Conservation (phyloP, 2,329 filamentous ascomycete species). For the Tolypocladium tropicale region DNA sequence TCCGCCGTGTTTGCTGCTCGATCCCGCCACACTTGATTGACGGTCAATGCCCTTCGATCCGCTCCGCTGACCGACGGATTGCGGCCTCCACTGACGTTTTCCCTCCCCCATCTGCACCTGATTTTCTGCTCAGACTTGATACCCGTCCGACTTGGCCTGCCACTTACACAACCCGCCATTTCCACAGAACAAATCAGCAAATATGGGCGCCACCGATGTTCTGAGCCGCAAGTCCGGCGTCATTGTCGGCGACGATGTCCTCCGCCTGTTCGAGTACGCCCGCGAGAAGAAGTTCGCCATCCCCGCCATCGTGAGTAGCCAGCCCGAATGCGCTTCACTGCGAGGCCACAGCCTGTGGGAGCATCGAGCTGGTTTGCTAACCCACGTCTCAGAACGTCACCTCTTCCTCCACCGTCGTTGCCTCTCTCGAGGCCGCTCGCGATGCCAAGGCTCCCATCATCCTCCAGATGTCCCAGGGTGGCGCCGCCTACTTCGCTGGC, state of each 20-base stretch:
- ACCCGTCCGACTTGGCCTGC: background rate
- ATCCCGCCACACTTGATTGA: background rate
- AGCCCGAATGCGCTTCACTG: background rate
- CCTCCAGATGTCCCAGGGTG: slow-evolving; percentile 88
- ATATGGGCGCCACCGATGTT: slow-evolving; percentile 28
- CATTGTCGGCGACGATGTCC: slow-evolving; percentile 44
- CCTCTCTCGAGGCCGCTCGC: slow-evolving; percentile 86
- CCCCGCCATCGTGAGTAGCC: slow-evolving; percentile 52
- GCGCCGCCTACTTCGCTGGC: slow-evolving; percentile 85
- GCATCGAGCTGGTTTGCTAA: background rate
- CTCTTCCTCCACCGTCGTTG: slow-evolving; percentile 69
- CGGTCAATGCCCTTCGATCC: background rate
- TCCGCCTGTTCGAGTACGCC: slow-evolving; percentile 75
- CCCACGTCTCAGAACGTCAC: slow-evolving; percentile 59
- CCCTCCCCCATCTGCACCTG: background rate
- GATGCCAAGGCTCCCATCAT: slow-evolving; percentile 87
- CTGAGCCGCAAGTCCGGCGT: slow-evolving; percentile 43
- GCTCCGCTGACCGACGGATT: background rate
- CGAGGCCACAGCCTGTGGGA: background rate
- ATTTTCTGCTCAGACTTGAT: background rate
- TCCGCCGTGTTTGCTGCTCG: background rate
- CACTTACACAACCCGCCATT: slow-evolving; percentile 2
- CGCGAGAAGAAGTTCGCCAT: slow-evolving; percentile 83
- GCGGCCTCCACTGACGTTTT: background rate
- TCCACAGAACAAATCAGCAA: slow-evolving; percentile 14